Conservation (phyloP, 1,284 basidiomycete genomes). For the Omphalotus olearius region DNA sequence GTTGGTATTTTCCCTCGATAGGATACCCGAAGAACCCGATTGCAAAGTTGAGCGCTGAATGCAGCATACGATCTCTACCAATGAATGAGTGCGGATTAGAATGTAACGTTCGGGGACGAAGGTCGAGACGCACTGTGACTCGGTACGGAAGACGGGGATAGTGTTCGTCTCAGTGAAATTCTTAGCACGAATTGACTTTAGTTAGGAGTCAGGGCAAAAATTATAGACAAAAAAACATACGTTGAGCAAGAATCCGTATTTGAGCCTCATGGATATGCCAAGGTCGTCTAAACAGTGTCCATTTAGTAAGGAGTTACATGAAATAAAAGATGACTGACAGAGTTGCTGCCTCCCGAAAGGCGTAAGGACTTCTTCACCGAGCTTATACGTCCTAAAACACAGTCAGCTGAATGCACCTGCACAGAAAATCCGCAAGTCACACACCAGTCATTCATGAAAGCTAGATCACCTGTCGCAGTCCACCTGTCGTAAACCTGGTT, state of each 20-base stretch:
- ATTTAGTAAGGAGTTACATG: neutral
- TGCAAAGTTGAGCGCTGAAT: slow-evolving; percentile 82
- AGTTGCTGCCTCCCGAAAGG: slow-evolving; percentile 81
- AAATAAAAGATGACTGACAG: slow-evolving; percentile 38
- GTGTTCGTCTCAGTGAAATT: slow-evolving; percentile 72
- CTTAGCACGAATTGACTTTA: slow-evolving; percentile 26
- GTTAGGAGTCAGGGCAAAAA: neutral
- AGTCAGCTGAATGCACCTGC: neutral
- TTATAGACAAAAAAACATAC: slow-evolving; percentile 24
- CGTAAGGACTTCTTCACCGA: slow-evolving; percentile 79
- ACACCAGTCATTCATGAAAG: slow-evolving; percentile 76
- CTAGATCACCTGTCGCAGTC: slow-evolving; percentile 59
- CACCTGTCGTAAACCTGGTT: slow-evolving; percentile 51
- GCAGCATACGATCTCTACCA: slow-evolving; percentile 72
- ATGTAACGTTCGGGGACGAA: neutral
- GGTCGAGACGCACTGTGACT: slow-evolving; percentile 63
- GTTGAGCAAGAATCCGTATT: slow-evolving; percentile 78
- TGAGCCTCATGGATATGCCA: slow-evolving; percentile 68
- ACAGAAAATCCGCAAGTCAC: slow-evolving; percentile 12
- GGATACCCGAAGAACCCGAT: slow-evolving; percentile 87
- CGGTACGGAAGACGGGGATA: slow-evolving; percentile 84
- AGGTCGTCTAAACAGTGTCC: slow-evolving; percentile 48
- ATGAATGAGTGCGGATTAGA: slow-evolving; percentile 1
- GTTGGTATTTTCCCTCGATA: slow-evolving; percentile 71
- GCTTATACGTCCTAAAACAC: slow-evolving; percentile 67